Conservation (phyloP, 2,329 filamentous ascomycete genomes). For the Hirsutella thompsonii region DNA sequence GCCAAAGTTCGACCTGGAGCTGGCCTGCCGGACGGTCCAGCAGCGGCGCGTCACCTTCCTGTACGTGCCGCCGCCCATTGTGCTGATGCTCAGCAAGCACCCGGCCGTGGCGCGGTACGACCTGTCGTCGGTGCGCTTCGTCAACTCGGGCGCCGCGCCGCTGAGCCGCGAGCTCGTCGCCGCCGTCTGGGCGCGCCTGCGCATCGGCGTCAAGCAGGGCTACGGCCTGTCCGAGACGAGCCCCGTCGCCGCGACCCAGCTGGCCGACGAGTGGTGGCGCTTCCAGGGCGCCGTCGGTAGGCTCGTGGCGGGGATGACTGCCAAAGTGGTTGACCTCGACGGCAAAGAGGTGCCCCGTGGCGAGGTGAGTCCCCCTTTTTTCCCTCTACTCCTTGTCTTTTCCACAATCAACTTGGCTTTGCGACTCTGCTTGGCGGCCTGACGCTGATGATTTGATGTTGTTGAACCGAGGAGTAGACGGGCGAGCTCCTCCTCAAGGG, state of each 20-base stretch:
- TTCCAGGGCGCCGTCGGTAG: conserved; percentile 68
- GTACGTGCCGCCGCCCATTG: conserved; percentile 75
- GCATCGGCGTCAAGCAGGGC: conserved; percentile 77
- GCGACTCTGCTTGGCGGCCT: no score
- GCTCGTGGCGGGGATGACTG: conserved; percentile 65
- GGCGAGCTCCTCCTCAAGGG: conserved; percentile 71
- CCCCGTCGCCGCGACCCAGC: conserved; percentile 63
- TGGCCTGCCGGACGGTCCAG: conserved; percentile 66
- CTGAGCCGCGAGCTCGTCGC: conserved; percentile 70
- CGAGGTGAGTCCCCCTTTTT: conserved; percentile 22
- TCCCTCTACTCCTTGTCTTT: no score
- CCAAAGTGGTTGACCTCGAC: conserved; percentile 63
- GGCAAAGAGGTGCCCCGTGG: conserved; percentile 42
- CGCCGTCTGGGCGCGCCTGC: conserved; percentile 59
- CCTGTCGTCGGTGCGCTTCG: conserved; percentile 63
- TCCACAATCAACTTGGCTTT: no score
- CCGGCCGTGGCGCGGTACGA: conserved; percentile 71
- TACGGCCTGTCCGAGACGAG: conserved; percentile 85
- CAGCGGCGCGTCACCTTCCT: conserved; percentile 61
- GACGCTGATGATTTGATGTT: no score
- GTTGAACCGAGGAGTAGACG: no score
- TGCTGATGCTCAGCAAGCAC: conserved; percentile 69
- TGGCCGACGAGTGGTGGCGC: conserved; percentile 62
- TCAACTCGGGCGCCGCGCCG: conserved; percentile 81
- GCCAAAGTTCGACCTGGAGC: conserved; percentile 65